A percentile compares a stretch with the other conserved stretches of the same genome.
Evolutionary conservation across 805 yeast genomes (phyloP).

Genomic region (Metschnikowia similis): DNA sequence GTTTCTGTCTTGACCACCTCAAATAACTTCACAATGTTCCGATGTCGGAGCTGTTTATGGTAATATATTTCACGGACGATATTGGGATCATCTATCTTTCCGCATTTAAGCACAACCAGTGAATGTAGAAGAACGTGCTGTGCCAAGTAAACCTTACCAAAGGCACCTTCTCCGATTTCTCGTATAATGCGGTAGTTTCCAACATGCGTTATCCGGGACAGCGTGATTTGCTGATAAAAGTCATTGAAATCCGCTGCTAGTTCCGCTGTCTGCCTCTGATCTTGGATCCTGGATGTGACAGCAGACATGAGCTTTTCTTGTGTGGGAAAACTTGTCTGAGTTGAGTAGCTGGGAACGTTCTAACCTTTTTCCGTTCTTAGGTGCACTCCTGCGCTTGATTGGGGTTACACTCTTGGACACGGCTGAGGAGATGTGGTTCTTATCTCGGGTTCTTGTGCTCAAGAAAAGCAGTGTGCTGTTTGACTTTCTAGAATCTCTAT

Average conservation of each 20-base stretch:
- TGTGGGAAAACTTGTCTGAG: background rate
- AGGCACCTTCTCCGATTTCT: slow-evolving; percentile 87
- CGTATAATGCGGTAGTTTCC: slow-evolving; percentile 75
- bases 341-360: background rate
- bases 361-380: slow-evolving; percentile 1
- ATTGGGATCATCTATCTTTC: slow-evolving; percentile 72
- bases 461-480: background rate
- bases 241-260: slow-evolving; percentile 64
- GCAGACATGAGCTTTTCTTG: slow-evolving; percentile 12
- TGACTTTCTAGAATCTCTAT: background rate
- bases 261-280: slow-evolving; percentile 43
- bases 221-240: slow-evolving; percentile 43
- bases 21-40: slow-evolving; percentile 76
- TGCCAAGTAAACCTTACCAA: slow-evolving; percentile 89
- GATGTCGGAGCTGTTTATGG: slow-evolving; percentile 78
- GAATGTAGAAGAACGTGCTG: slow-evolving; percentile 67
- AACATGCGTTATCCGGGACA: slow-evolving; percentile 53
- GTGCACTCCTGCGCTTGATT: slow-evolving; percentile 2
- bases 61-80: slow-evolving; percentile 87
- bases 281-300: slow-evolving; percentile 16
- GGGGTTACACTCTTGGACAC: background rate
- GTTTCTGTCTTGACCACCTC: slow-evolving; percentile 82
- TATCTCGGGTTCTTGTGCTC: background rate
- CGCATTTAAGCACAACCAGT: slow-evolving; percentile 80
- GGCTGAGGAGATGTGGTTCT: background rate